Evolutionary conservation across 78 protist genomes (phyloP).

Genomic region (Paulinella micropora): DNA sequence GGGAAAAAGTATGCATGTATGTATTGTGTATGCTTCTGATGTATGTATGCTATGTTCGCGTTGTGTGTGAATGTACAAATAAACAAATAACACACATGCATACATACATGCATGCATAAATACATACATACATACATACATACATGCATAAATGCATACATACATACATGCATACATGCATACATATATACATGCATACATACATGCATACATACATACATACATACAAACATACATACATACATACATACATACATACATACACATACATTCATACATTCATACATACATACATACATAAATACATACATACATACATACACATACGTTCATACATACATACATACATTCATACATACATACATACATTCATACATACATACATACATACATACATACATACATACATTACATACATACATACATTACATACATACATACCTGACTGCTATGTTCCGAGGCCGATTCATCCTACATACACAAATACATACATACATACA

Average conservation of each 20-base stretch:
- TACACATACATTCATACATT: not conserved
- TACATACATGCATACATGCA: not conserved
- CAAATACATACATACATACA: not conserved
- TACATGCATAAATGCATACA: not conserved
- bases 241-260: not conserved
- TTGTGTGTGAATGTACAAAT: no score
- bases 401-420: not conserved
- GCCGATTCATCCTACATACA: not conserved
- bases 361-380: not conserved
- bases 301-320: not conserved
- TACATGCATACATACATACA: not conserved
- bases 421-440: not conserved
- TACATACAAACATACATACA: not conserved
- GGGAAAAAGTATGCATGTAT: no score
- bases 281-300: not conserved
- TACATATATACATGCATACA: not conserved
- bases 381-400: not conserved
- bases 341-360: not conserved
- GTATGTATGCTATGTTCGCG: no score
- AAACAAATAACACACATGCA: not conserved
- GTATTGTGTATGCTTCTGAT: no score
- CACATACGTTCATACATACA: not conserved
- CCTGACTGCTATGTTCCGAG: not conserved
- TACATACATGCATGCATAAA: not conserved
- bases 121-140: not conserved